Conservation (phyloP, 371 early-diverging fungal genomes). For the Mucor plumbeus region DNA sequence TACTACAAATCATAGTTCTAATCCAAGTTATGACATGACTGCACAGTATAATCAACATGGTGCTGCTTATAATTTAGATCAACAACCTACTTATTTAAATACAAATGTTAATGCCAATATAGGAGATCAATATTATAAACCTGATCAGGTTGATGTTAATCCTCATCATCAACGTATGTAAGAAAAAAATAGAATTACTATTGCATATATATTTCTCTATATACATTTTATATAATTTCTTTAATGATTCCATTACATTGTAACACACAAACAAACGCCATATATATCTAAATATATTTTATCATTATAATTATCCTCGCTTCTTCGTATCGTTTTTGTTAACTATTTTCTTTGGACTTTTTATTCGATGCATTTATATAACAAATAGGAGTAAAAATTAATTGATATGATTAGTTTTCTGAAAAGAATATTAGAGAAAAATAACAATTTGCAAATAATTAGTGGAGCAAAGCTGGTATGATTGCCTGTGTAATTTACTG, state of each 20-base stretch:
- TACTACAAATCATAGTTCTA: background rate
- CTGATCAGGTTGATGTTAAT: constrained; percentile 27
- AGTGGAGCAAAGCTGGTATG: no score
- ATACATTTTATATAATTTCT: background rate
- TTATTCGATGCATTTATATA: background rate
- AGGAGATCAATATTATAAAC: constrained; percentile 26
- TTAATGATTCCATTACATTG: background rate
- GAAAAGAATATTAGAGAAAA: no score
- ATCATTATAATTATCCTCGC: background rate
- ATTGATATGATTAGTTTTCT: no score
- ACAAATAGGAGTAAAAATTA: background rate
- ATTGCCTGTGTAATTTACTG: no score
- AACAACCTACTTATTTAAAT: constrained; percentile 6
- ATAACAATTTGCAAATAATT: no score
- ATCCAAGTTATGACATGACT: constrained; percentile 9
- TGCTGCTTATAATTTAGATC: no score
- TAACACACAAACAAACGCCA: background rate
- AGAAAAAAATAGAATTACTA: background rate
- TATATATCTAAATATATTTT: background rate
- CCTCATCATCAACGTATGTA: constrained; percentile 14
- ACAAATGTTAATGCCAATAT: constrained; percentile 4
- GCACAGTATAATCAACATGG: constrained; percentile 19
- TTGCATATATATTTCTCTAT: background rate
- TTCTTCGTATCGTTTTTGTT: background rate
- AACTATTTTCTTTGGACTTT: no score